Evolutionary conservation across 768 basidiomycete species (phyloP), one percentile per base, ranked within the genome.

Genomic region (Termitomyces heimii): DNA sequence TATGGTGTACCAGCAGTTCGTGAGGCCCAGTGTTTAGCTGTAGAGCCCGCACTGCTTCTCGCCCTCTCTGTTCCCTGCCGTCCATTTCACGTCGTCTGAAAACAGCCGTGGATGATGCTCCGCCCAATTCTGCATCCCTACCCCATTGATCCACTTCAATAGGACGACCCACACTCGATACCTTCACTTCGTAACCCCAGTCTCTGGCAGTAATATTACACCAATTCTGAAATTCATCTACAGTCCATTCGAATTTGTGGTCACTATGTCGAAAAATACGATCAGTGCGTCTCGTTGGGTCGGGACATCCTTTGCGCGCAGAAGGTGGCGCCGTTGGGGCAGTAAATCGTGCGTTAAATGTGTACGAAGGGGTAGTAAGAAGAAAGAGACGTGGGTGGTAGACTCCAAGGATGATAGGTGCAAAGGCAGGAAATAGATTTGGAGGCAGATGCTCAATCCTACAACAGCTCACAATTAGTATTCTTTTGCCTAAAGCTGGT

Each of bases 241-340:
- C 66, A 0, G 91, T 94, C 88, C 89, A 95, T 68, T 96, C 93
- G 60, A 94, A 92, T 63, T 93, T 88, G 70, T 96, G 93, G 62
- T 94, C 93, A 24, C 70, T 57, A 66, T 95, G 91, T 22, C 93
- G 78, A 73, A 94, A 94, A 29, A 88, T 69, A 1, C 92, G 82
- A 47, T 79, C 66, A 0, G 91, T 94, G 18, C 88, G 81, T 14
- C 77, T 74, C 0, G 92, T 94, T 3, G 94, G 92, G 69, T 95
- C 93, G 0, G 69, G 75, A 66, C 69, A 84, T 0, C 88, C 92
- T 24, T 70, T 65, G 14, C 79, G 77, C 7, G 75, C 74, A 5
- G 75, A 70, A 37, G 75, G 67, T 5, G 71, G 71, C 0, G 71
- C 68, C 37, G 71, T 75, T 0, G 87, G 88, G 1, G 82, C 67